Evolutionary conservation across 805 yeast species (phyloP).

Genomic region (Lipomyces sp.): DNA sequence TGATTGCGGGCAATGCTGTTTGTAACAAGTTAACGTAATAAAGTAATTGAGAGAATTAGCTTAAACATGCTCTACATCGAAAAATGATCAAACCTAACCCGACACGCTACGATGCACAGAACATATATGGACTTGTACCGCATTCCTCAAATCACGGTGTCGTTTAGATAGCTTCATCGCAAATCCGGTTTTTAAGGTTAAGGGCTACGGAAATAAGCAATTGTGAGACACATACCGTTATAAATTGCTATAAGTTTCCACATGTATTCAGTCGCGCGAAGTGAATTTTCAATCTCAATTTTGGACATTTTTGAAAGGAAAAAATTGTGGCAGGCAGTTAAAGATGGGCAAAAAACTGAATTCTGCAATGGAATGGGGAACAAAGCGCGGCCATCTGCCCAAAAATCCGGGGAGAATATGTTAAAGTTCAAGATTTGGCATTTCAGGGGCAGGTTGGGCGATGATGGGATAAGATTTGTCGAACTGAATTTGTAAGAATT

Average conservation of each 20-base stretch:
- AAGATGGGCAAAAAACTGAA: neutral
- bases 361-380: neutral
- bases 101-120: too few relatives aligned
- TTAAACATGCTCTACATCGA: too few relatives aligned
- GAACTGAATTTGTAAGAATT: conserved; percentile 1
- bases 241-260: neutral
- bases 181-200: neutral
- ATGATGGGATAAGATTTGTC: too few relatives aligned
- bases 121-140: neutral
- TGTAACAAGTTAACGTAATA: too few relatives aligned
- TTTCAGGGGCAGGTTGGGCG: neutral
- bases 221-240: neutral
- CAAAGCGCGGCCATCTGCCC: neutral
- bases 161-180: neutral
- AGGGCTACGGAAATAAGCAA: neutral
- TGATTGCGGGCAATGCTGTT: too few relatives aligned
- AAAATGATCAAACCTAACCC: too few relatives aligned
- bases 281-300: neutral
- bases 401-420: neutral
- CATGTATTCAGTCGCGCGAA: neutral
- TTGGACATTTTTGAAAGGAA: neutral
- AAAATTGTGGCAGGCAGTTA: conserved; percentile 7
- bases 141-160: neutral
- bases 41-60: too few relatives aligned
- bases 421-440: neutral